A percentile compares a stretch with the other conserved stretches of the same genome.
These are phyloP conservation scores for Ceratocystis lukuohia DNA, from an alignment of 2,329 filamentous ascomycete genomes.

Conservation along the genomic window DNA sequence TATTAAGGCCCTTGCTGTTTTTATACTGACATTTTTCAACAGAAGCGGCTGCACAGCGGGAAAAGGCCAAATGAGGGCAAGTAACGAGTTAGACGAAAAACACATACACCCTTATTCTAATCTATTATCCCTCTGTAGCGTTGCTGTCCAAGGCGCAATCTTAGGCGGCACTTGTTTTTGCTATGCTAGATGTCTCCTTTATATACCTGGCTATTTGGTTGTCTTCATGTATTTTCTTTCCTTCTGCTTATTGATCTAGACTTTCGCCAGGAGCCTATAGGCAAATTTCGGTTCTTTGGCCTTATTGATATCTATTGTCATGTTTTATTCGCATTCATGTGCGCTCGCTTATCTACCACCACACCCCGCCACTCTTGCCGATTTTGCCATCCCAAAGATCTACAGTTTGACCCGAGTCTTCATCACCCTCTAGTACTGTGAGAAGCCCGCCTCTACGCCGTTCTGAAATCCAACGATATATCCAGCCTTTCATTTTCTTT, in stretches of 20 bases:
- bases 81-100: conserved; percentile 2
- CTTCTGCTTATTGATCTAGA: background rate
- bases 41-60: conserved; percentile 46
- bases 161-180: conserved; percentile 8
- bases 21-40: conserved; percentile 13
- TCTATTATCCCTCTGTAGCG: conserved; percentile 1
- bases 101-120: conserved; percentile 5
- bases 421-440: conserved; percentile 33
- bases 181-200: conserved; percentile 5
- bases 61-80: conserved; percentile 38
- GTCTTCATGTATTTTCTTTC: conserved; percentile 4
- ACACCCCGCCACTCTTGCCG: conserved; percentile 29
- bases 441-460: conserved; percentile 40
- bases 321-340: background rate
- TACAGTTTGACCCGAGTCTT: conserved; percentile 23
- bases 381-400: conserved; percentile 31
- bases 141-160: background rate
- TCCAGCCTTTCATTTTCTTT: conserved; percentile 51
- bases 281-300: background rate
- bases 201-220: conserved; percentile 3
- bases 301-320: background rate
- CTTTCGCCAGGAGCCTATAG: background rate
- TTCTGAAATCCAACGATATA: conserved; percentile 48
- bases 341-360: conserved; percentile 26
- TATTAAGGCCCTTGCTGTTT: background rate